A percentile compares a stretch with the other conserved stretches of the same genome.
These are phyloP conservation scores for Rhynchospora tenuis DNA, from an alignment of 176 grass and related monocot species.

Conservation along the genomic window DNA sequence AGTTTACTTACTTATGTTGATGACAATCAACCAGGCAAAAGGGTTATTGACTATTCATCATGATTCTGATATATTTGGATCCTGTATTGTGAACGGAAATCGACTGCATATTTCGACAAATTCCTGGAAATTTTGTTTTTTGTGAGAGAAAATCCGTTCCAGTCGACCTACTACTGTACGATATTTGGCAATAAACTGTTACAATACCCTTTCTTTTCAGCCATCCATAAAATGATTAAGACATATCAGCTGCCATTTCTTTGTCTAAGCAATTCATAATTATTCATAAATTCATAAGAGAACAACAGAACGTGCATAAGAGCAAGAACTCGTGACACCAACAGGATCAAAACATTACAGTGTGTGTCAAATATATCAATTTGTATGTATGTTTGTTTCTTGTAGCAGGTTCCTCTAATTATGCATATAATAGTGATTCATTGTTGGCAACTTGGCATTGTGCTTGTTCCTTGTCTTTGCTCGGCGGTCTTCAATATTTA, in stretches of 20 bases:
- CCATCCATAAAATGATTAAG: not conserved
- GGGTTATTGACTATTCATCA: not conserved
- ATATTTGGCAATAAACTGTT: not conserved
- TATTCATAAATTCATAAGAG: not conserved
- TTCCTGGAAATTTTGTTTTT: not conserved
- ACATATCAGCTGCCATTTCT: not conserved
- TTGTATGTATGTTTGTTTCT: not conserved
- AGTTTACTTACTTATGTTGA: not conserved
- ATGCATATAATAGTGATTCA: not conserved
- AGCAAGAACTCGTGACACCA: constrained; percentile 9
- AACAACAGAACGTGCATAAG: not conserved
- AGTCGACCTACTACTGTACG: not conserved
- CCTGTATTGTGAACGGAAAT: not conserved
- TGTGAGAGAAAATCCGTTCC: not conserved
- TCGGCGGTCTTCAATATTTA: not conserved
- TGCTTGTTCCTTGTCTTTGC: constrained; percentile 10
- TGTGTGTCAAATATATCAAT: not conserved
- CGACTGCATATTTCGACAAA: not conserved
- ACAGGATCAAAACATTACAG: not conserved
- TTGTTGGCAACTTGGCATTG: constrained; percentile 1
- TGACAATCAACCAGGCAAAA: not conserved
- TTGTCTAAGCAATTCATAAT: not conserved
- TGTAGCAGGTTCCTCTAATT: constrained; percentile 5
- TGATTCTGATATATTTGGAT: not conserved
- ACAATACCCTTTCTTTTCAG: not conserved